phyloP scores from a whole-genome alignment of 1,139 yeast genomes.

The Debaryomyces subglobosus region DNA sequence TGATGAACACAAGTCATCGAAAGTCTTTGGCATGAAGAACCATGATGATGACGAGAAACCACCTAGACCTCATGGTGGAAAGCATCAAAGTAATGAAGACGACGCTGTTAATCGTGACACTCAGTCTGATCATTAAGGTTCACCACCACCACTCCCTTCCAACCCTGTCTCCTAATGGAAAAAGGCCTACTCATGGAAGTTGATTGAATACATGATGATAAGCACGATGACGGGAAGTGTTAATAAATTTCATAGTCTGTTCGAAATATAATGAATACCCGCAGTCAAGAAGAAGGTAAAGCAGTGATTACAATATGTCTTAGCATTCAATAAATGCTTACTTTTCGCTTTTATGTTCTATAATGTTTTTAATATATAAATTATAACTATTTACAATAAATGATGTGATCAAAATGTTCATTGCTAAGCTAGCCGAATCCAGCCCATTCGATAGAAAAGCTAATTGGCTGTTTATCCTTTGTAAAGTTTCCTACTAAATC shows the following conservation, averaged over 20 bases:
- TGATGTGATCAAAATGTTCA: neutral
- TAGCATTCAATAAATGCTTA: neutral
- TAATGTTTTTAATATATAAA: neutral
- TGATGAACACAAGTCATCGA: neutral
- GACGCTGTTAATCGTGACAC: too few relatives aligned
- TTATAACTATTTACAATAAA: neutral
- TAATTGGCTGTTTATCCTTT: slow-evolving; percentile 12
- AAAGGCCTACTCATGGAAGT: neutral
- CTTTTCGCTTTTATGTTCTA: neutral
- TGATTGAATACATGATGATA: neutral
- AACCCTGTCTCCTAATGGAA: neutral
- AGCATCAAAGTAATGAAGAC: neutral
- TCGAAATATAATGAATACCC: neutral
- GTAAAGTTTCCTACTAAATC: slow-evolving; percentile 10
- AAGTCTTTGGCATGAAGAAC: neutral
- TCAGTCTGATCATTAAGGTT: too few relatives aligned
- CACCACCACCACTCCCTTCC: neutral
- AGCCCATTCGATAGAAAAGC: slow-evolving; percentile 78
- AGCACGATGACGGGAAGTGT: neutral
- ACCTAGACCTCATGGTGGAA: neutral
- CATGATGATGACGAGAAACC: neutral
- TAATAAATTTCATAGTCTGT: neutral
- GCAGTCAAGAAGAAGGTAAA: slow-evolving; percentile 2
- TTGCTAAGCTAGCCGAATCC: slow-evolving; percentile 59
- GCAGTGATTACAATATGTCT: neutral